Base-by-base conservation (phyloP, 768 basidiomycete genomes). In the Boletus insuetus region DNA sequence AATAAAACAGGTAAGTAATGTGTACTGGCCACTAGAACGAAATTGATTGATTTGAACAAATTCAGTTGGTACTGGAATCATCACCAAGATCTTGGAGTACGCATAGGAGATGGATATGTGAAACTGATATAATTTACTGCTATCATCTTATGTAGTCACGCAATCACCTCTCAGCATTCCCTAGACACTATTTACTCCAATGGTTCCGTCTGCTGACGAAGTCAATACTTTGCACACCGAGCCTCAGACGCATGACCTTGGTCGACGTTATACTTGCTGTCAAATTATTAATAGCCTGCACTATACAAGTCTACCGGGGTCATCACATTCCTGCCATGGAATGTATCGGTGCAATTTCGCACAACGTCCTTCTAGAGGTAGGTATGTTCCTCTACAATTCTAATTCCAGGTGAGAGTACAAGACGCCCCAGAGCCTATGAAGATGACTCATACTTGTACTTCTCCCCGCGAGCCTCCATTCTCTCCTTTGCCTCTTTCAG, bases 401-500 rank as follows among this genome's bases (percentile, higher is more conserved):
- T 22, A 35, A 22, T 34, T 13, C 46, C 17, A 47, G 47, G 46
- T 38, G 52, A 48, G 51, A 51, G 50, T 32, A 61, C 49, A 35
- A 4, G 34, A 38, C 19, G 17, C 46, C n/a, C 49, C 9, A 24
- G 44, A 13, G 54, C 58, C 60, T 69, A 72, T 58, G 69, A 68
- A 53, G 80, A 76, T 26, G 88, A 80, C 66, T 87, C 84, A 67
- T 94, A 93, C 77, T 88, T 83, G 70, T 88, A 87, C 67, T 87
- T 84, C 76, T 95, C 94, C 47, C 91, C 93, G n/a, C 93, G 83
- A 13, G 87, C 92, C 65, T 94, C 91, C 90, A 97, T 91, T 59
- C 94, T 79, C 53, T 77, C 78, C 73, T 94, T 92, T 11, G 94
- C 94, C 72, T 97, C 94, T 60, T 86, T 80, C 68, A 94, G 73